These are phyloP conservation scores for Asterophora lycoperdoides DNA, from an alignment of 768 basidiomycete species.

Conservation along the genomic window DNA sequence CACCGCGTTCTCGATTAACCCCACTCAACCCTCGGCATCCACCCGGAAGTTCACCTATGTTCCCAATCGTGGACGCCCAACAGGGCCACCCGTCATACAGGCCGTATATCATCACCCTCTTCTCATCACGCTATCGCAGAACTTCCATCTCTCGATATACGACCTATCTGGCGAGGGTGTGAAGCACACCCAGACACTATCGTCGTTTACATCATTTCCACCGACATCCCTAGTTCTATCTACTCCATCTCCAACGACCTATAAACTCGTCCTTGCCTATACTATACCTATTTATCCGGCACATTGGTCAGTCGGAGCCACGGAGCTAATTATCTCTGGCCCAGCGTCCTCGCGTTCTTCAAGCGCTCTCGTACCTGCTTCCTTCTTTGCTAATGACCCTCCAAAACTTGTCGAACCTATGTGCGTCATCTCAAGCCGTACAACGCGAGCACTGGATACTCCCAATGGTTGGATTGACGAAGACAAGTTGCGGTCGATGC, in stretches of 20 bases:
- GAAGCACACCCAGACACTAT: conserved; percentile 60
- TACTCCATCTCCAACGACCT: conserved; percentile 49
- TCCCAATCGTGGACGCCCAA: conserved; percentile 36
- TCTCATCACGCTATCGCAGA: conserved; percentile 63
- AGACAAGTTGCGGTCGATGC: conserved; percentile 53
- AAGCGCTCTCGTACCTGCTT: conserved; percentile 16
- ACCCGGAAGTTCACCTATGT: conserved; percentile 44
- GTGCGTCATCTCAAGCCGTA: conserved; percentile 54
- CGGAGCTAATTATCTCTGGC: conserved; percentile 66
- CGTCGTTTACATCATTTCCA: conserved; percentile 74
- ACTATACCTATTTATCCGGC: conserved; percentile 73
- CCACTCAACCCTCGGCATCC: conserved; percentile 38
- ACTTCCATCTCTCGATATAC: conserved; percentile 70
- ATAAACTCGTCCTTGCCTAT: conserved; percentile 74
- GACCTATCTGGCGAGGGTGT: conserved; percentile 54
- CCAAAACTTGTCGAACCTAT: conserved; percentile 28
- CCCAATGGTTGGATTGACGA: conserved; percentile 72
- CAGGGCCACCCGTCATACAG: conserved; percentile 49
- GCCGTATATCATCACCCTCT: conserved; percentile 78
- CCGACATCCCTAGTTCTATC: conserved; percentile 81
- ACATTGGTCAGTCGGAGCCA: conserved; percentile 77
- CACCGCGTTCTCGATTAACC: conserved; percentile 50
- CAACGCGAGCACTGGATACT: conserved; percentile 64
- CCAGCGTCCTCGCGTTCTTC: conserved; percentile 16
- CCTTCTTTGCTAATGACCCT: conserved; percentile 6